Conservation (phyloP, 495 filamentous ascomycete genomes). For the Thozetella sp. region DNA sequence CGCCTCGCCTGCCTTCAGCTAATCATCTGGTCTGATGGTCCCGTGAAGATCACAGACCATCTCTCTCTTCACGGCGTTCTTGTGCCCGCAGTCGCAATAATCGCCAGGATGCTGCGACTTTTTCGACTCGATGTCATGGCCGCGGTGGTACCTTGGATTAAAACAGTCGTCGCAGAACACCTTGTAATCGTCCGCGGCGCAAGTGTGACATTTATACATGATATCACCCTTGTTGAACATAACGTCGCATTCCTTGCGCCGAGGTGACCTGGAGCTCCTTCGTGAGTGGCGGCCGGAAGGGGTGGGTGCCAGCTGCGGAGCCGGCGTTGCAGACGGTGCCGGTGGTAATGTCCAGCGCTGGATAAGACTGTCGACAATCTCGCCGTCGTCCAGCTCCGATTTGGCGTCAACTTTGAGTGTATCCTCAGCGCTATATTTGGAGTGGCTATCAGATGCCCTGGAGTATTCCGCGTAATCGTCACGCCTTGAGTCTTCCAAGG, state of each 20-base stretch:
- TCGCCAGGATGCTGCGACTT: neutral
- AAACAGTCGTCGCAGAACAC: neutral
- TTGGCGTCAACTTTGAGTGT: too few relatives aligned
- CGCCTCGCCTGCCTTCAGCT: too few relatives aligned
- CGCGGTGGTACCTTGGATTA: neutral
- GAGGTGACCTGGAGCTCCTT: neutral
- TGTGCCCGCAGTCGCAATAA: neutral
- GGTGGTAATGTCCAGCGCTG: neutral
- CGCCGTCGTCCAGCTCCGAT: neutral
- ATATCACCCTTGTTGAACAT: neutral
- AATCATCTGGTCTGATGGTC: neutral
- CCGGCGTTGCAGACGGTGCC: too few relatives aligned
- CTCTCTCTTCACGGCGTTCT: neutral
- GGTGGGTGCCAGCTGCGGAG: too few relatives aligned
- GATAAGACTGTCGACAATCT: neutral
- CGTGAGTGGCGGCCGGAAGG: too few relatives aligned
- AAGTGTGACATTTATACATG: neutral
- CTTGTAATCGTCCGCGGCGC: neutral
- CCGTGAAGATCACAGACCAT: neutral
- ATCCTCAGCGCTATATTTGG: neutral
- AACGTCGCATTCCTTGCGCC: neutral
- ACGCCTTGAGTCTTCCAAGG: neutral
- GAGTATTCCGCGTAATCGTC: too few relatives aligned
- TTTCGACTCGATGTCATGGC: neutral
- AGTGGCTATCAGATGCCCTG: neutral